Conservation (phyloP, 306 rosid genomes). For the Ziziphus jujuba region DNA sequence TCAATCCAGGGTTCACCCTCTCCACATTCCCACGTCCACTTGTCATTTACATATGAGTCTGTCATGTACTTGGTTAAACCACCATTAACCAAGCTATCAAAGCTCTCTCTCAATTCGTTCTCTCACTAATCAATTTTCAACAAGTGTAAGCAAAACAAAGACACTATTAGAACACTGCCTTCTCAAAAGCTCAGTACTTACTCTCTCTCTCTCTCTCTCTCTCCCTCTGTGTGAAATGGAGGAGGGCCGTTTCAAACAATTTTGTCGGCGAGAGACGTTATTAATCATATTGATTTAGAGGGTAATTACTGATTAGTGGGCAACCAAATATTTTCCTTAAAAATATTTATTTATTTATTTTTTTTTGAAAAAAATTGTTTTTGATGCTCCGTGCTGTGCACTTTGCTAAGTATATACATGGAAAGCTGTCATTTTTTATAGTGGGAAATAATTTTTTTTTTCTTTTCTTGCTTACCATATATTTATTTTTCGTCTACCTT, state of each 20-base stretch:
- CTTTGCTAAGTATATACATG: conserved; percentile 9
- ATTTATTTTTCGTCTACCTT: too few species aligned
- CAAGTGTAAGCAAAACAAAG: conserved; percentile 28
- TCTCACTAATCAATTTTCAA: conserved; percentile 12
- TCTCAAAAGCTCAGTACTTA: background rate
- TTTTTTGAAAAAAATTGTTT: background rate
- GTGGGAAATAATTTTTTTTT: conserved; percentile 6
- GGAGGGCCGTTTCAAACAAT: conserved; percentile 69
- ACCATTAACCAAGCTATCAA: background rate
- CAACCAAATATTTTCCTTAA: conserved; percentile 19
- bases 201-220: background rate
- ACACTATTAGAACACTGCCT: conserved; percentile 19
- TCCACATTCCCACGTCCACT: background rate
- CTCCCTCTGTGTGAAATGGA: background rate
- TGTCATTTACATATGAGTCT: background rate
- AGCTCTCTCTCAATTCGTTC: background rate
- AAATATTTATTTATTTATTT: background rate
- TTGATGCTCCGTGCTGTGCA: background rate
- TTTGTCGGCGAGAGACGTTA: conserved; percentile 90
- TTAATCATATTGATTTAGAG: conserved; percentile 48
- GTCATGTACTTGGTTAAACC: background rate
- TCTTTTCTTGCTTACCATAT: conserved; percentile 22
- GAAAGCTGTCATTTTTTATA: conserved; percentile 54
- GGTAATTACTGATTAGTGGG: conserved; percentile 46
- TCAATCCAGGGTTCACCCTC: background rate